A percentile compares a stretch with the other conserved stretches of the same genome.
phyloP scores from a whole-genome alignment of 495 filamentous ascomycete species.

The Bacidia gigantensis region DNA sequence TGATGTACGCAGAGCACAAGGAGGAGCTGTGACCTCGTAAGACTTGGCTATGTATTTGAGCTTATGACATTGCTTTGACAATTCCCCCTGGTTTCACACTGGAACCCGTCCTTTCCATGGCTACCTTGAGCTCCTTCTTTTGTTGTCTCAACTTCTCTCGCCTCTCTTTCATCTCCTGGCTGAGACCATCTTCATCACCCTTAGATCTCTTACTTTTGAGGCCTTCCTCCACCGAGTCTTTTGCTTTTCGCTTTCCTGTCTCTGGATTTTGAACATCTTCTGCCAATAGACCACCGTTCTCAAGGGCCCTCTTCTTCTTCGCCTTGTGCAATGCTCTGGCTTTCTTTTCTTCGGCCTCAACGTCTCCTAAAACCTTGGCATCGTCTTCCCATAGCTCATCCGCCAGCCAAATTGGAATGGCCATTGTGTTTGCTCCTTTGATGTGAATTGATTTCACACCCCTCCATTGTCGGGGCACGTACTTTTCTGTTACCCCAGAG shows the following conservation, averaged over 20 bases:
- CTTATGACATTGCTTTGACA: not conserved
- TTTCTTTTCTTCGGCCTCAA: conserved; percentile 30
- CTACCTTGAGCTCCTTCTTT: conserved; percentile 30
- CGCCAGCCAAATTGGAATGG: conserved; percentile 83
- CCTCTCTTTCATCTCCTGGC: conserved; percentile 37
- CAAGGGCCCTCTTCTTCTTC: conserved; percentile 42
- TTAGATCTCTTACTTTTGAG: conserved; percentile 29
- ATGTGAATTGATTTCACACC: conserved; percentile 73
- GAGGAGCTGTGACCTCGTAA: not conserved
- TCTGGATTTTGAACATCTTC: conserved; percentile 19
- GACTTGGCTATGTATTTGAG: not conserved
- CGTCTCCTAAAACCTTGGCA: conserved; percentile 55
- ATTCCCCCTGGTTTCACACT: not conserved
- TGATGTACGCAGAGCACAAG: conserved; percentile 3
- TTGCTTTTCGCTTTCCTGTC: too few species aligned
- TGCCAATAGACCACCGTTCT: not conserved
- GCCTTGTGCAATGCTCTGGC: conserved; percentile 40
- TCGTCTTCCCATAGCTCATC: conserved; percentile 81
- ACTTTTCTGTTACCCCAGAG: conserved; percentile 54
- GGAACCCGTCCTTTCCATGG: not conserved
- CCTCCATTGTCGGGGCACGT: conserved; percentile 70
- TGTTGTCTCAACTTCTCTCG: conserved; percentile 46
- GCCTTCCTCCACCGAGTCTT: conserved; percentile 18
- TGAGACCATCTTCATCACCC: conserved; percentile 29
- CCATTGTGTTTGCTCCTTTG: conserved; percentile 73